These are phyloP conservation scores for Pythium myriotylum DNA, from an alignment of 352 stramenopile genomes.

Conservation along the genomic window DNA sequence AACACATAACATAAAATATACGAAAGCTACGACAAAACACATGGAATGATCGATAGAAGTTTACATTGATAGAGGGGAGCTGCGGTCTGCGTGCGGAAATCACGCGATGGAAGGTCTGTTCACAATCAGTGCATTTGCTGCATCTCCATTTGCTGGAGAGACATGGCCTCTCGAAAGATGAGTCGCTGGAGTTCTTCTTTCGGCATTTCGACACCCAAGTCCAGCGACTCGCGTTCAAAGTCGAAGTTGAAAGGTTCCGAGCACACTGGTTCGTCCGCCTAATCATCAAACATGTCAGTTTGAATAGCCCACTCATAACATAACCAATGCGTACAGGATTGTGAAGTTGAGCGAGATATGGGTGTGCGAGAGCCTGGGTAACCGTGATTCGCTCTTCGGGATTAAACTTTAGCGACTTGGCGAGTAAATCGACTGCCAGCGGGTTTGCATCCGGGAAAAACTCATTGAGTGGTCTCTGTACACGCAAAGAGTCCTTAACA, in stretches of 20 bases:
- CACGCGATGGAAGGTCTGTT: too few species aligned
- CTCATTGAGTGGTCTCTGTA: slow-evolving; percentile 66
- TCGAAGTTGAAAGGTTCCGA: slow-evolving; percentile 83
- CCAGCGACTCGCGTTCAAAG: slow-evolving; percentile 82
- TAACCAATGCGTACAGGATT: slow-evolving; percentile 57
- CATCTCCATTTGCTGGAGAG: slow-evolving; percentile 70
- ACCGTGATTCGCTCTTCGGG: slow-evolving; percentile 93
- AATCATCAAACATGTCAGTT: neutral
- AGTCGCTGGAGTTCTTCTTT: slow-evolving; percentile 85
- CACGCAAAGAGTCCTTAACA: too few species aligned
- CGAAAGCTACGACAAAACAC: too few species aligned
- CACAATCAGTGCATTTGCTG: slow-evolving; percentile 57
- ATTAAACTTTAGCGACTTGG: slow-evolving; percentile 93
- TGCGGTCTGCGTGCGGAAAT: too few species aligned
- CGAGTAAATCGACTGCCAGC: slow-evolving; percentile 85
- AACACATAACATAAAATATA: too few species aligned
- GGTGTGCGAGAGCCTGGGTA: slow-evolving; percentile 88
- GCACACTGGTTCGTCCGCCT: slow-evolving; percentile 89
- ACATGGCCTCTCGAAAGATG: slow-evolving; percentile 77
- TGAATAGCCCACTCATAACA: neutral
- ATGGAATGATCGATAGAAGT: too few species aligned
- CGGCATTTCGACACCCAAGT: slow-evolving; percentile 82
- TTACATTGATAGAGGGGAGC: too few species aligned
- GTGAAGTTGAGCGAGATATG: slow-evolving; percentile 90
- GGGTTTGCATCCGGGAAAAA: slow-evolving; percentile 88